phyloP scores from a whole-genome alignment of 164 flowering plant species.

The Dillenia turbinata region DNA sequence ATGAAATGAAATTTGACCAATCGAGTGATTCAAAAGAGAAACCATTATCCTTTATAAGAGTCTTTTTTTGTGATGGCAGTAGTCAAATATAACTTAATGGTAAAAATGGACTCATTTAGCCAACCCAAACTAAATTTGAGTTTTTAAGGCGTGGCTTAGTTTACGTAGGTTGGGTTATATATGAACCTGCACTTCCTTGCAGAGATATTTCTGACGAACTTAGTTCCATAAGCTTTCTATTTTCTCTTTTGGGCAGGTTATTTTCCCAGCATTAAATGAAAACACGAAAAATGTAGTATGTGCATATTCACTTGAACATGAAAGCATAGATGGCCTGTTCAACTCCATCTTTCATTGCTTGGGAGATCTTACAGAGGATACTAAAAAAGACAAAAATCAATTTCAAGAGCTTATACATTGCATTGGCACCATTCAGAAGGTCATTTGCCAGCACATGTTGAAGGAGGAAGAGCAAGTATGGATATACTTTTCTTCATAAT shows the following conservation, averaged over 20 bases:
- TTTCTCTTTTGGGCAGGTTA: slow-evolving; percentile 45
- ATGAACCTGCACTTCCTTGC: neutral
- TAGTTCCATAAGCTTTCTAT: neutral
- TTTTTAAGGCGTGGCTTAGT: neutral
- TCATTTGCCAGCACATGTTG: slow-evolving; percentile 69
- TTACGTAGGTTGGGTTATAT: neutral
- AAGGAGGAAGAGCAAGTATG: slow-evolving; percentile 91
- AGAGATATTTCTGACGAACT: neutral
- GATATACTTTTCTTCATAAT: neutral
- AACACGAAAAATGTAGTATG: slow-evolving; percentile 47
- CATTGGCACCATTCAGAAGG: slow-evolving; percentile 44
- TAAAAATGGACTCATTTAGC: neutral
- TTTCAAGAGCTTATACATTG: slow-evolving; percentile 45
- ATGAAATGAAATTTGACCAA: too few relatives aligned
- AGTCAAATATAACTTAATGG: neutral
- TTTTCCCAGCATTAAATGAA: slow-evolving; percentile 60
- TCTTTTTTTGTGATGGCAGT: too few relatives aligned
- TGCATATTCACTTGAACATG: slow-evolving; percentile 72
- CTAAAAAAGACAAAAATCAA: slow-evolving; percentile 18
- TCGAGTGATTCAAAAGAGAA: too few relatives aligned
- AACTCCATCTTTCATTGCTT: slow-evolving; percentile 37
- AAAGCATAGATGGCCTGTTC: slow-evolving; percentile 48
- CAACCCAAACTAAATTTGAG: neutral
- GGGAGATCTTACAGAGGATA: slow-evolving; percentile 29
- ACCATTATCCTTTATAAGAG: too few relatives aligned